Conservation (phyloP, 140 eudicot genomes). For the Anethum foeniculum region DNA sequence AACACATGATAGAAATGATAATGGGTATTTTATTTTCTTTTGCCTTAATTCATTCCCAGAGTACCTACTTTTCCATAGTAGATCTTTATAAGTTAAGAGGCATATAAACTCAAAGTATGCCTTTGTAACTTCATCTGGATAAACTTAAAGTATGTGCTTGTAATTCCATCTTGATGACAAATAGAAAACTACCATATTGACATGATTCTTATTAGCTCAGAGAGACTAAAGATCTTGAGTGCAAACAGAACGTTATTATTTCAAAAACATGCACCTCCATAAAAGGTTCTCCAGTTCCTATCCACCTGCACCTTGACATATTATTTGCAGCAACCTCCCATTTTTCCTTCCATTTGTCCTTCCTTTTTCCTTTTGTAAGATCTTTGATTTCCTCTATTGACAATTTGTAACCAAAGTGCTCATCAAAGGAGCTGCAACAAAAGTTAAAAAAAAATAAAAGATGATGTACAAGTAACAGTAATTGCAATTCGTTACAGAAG, state of each 20-base stretch:
- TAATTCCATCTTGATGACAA: not conserved
- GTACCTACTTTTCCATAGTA: not conserved
- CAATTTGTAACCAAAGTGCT: constrained; percentile 53
- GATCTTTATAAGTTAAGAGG: not conserved
- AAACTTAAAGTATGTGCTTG: not conserved
- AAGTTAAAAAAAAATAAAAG: not conserved
- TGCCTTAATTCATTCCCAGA: not conserved
- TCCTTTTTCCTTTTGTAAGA: constrained; percentile 48
- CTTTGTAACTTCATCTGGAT: too few relatives aligned
- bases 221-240: not conserved
- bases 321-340: constrained; percentile 56
- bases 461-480: not conserved
- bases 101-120: not conserved
- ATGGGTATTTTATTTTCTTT: not conserved
- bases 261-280: constrained; percentile 36
- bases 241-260: not conserved
- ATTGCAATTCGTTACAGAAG: not conserved
- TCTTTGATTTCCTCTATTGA: constrained; percentile 39
- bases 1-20: not conserved
- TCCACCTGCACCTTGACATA: constrained; percentile 54
- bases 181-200: not conserved
- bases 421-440: constrained; percentile 49
- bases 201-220: not conserved
- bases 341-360: constrained; percentile 56
- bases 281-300: constrained; percentile 52